Base-by-base conservation (phyloP, 371 early-diverging fungal genomes). In the Circinella minor region DNA sequence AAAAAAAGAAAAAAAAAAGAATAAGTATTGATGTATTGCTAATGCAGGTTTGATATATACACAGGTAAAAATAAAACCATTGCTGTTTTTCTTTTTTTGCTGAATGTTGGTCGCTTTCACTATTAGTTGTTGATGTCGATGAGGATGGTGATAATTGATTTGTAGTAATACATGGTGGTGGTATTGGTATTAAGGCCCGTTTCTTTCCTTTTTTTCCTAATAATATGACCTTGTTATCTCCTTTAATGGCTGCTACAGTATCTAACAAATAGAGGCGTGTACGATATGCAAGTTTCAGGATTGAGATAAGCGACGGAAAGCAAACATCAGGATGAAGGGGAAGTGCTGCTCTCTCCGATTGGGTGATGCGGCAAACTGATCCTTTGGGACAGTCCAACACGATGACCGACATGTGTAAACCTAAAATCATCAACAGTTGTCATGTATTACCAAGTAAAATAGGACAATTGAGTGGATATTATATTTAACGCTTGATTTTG, bases 381-480 rank as follows among this genome's bases (percentile, higher is more conserved):
- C 63, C 63, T 10, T 15, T 34, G 48, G 46, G 63, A 46, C 47
- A 63, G n/a, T 63, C 63, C 47, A 63, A 17, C 17, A 63, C 37
- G 20, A 63, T 39, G 20, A 47, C 20, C 13, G 27, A 34, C 47
- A 63, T 63, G 17, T 63, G 46, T 13, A 63, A 47, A 17, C 63
- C 63, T 63, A 34, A 47, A 34, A 36, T 7, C 5, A 36, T 36
- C 17, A 39, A 37, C 15, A 37, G 34, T 55, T 55, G 20, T 55
- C 27, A 27, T 55, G 9, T 8, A n/a, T 55, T 18, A 55, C 4
- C 27, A 55, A 49, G 13, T 49, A n/a, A 49, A 14, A 49, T n/a
- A 49, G 39, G 39, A 39, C 39, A 39, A 39, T 39, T 39, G 39
- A 39, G 9, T 49, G 49, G n/a, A 49, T 49, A n/a, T n/a, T n/a